phyloP scores from a whole-genome alignment of 345 rosid species.

The Populus alba region DNA sequence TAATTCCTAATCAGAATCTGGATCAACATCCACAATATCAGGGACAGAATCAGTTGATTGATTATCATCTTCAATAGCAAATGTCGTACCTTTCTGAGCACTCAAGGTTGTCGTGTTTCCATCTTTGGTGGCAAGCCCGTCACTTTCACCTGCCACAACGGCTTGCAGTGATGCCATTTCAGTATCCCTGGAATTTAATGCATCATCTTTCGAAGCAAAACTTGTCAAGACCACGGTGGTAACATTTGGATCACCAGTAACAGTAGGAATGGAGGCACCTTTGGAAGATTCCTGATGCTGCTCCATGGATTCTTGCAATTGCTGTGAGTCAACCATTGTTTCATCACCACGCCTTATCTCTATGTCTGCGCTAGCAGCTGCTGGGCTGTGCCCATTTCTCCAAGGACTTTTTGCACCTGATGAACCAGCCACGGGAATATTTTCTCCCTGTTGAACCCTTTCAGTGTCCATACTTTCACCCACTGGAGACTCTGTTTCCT shows the following conservation, averaged over 20 bases:
- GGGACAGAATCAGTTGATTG: conserved; percentile 42
- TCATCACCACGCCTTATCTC: conserved; percentile 26
- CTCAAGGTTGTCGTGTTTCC: not conserved
- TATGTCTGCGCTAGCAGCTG: conserved; percentile 21
- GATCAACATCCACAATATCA: conserved; percentile 43
- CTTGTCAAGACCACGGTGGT: conserved; percentile 6
- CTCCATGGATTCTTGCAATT: conserved; percentile 24
- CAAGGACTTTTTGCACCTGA: conserved; percentile 20
- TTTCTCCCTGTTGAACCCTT: conserved; percentile 16
- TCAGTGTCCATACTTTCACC: conserved; percentile 16
- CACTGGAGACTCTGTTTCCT: conserved; percentile 21
- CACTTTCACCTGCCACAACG: conserved; percentile 9
- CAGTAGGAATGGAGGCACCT: conserved; percentile 18
- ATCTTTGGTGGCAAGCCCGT: not conserved
- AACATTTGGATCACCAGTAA: conserved; percentile 3
- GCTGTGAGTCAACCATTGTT: conserved; percentile 25
- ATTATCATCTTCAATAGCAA: conserved; percentile 25
- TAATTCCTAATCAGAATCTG: conserved; percentile 41
- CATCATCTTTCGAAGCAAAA: not conserved
- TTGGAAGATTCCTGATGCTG: conserved; percentile 33
- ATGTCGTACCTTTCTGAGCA: conserved; percentile 20
- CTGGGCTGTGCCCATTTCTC: conserved; percentile 21
- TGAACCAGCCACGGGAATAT: conserved; percentile 7
- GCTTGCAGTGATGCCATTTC: conserved; percentile 11
- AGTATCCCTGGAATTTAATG: not conserved